Conservation (phyloP, 2,329 filamentous ascomycete genomes). For the Fusarium brachygibbosum region DNA sequence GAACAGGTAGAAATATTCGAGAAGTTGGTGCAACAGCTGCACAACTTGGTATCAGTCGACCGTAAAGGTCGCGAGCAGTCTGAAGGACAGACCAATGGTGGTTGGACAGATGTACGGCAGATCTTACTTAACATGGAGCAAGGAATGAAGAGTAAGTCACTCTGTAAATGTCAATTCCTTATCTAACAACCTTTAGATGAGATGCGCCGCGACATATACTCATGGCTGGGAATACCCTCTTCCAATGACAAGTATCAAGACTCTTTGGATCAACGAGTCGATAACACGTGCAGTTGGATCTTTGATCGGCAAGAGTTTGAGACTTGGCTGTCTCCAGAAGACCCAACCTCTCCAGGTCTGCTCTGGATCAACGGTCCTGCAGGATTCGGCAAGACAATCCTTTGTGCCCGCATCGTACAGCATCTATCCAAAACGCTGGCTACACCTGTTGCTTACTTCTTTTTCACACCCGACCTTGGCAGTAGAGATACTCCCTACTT, state of each 20-base stretch:
- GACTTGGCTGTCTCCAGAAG: rapidly evolving
- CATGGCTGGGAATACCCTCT: rapidly evolving
- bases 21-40: not conserved
- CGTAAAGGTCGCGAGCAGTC: rapidly evolving
- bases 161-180: rapidly evolving
- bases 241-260: not conserved
- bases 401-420: slow-evolving; percentile 50
- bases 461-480: slow-evolving; percentile 50
- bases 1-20: not conserved
- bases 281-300: not conserved
- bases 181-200: rapidly evolving
- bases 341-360: rapidly evolving
- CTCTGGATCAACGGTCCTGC: slow-evolving; percentile 24
- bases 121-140: not conserved
- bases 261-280: not conserved
- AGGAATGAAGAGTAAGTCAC: not conserved
- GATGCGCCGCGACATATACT: rapidly evolving
- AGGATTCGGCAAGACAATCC: slow-evolving; percentile 54
- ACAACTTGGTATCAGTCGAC: rapidly evolving
- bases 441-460: slow-evolving; percentile 48
- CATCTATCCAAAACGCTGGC: slow-evolving; percentile 16
- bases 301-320: rapidly evolving
- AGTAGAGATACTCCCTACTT: slow-evolving; percentile 46
- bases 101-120: not conserved
- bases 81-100: rapidly evolving